Conservation (phyloP, 768 basidiomycete genomes). For the Leccinum pellstonianum region DNA sequence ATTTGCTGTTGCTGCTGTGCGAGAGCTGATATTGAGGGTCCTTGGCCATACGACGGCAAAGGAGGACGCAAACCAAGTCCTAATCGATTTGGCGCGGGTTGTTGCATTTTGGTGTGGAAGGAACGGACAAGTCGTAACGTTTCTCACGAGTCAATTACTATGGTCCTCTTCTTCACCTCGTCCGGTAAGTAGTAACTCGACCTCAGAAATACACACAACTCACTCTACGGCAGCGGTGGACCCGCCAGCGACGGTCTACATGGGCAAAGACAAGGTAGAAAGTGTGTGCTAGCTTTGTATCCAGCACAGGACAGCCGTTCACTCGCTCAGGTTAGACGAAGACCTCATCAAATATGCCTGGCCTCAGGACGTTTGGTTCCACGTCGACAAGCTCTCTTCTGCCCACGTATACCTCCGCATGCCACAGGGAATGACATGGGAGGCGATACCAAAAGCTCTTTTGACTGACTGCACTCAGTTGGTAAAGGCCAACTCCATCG, state of each 20-base stretch:
- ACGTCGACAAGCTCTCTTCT: slow-evolving; percentile 96
- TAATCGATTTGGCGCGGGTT: slow-evolving; percentile 69
- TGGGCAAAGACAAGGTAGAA: slow-evolving; percentile 97
- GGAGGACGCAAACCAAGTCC: slow-evolving; percentile 88
- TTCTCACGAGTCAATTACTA: slow-evolving; percentile 19
- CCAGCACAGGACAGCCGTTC: slow-evolving; percentile 8
- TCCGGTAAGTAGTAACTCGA: slow-evolving; percentile 32
- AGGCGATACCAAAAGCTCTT: slow-evolving; percentile 76
- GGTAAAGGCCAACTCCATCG: slow-evolving; percentile 97
- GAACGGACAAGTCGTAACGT: not conserved
- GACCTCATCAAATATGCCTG: slow-evolving; percentile 91
- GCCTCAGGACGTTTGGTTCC: slow-evolving; percentile 91
- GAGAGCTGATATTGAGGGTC: slow-evolving; percentile 88
- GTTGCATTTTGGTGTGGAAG: slow-evolving; percentile 50
- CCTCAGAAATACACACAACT: not conserved
- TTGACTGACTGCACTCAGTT: slow-evolving; percentile 89
- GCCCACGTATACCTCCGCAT: slow-evolving; percentile 97
- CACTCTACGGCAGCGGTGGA: slow-evolving; percentile 42
- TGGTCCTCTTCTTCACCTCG: slow-evolving; percentile 68
- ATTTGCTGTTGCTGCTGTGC: slow-evolving; percentile 72
- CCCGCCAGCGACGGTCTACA: slow-evolving; percentile 77
- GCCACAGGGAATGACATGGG: slow-evolving; percentile 80
- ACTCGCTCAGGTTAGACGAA: slow-evolving; percentile 64
- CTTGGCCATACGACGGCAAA: slow-evolving; percentile 85
- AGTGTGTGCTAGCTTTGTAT: slow-evolving; percentile 50